Evolutionary conservation across 2,329 filamentous ascomycete genomes (phyloP), one percentile per base, ranked within the genome.

Genomic region (Calonectria pseudoturangicola): DNA sequence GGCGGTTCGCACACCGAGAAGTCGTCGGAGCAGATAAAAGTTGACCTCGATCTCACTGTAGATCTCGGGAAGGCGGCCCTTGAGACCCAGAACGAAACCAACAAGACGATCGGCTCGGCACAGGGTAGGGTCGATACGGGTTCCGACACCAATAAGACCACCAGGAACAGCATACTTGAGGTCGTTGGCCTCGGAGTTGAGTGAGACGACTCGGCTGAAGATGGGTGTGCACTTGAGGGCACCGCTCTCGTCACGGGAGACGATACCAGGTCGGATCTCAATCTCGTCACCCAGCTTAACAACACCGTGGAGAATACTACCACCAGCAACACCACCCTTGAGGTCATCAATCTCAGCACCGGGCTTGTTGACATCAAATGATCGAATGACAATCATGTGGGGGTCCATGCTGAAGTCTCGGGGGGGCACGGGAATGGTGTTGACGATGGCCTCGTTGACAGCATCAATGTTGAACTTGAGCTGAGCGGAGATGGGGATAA

Each of bases 381-480:
- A 98, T 85, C 97, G 95, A 85, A 99, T 99, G 83, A 99, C 93
- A 82, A 99, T 99, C 95, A 99, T 98, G 87, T 98, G 96, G 51
- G 97, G 97, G 77, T 96, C 94, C 80, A 94, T 92, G 79, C 92
- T 92, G 88, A 99, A 98, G 85, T 98, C 96, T 85, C 97, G 92
- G 73, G 93, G 87, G 18, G 97, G 97, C 12, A 98, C 93, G 30
- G 97, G 97, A 80, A 99, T 98, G 81, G 95, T 97, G 83, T 95
- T 95, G 85, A 98, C 95, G 77, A 99, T 94, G 81, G 95, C 93
- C 87, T 99, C 96, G 87, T 97, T 97, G 86, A 98, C 94, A 78
- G 96, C 96, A 84, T 99, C 97, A 83, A 99, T 98, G 89, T 99
- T 99, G 92, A 98, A 97, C 89, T 98, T 98, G 82, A 99, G 90